A percentile compares a stretch with the other conserved stretches of the same genome.
Conservation (phyloP, 345 rosid species). For the Arabidopsis arenosa region DNA sequence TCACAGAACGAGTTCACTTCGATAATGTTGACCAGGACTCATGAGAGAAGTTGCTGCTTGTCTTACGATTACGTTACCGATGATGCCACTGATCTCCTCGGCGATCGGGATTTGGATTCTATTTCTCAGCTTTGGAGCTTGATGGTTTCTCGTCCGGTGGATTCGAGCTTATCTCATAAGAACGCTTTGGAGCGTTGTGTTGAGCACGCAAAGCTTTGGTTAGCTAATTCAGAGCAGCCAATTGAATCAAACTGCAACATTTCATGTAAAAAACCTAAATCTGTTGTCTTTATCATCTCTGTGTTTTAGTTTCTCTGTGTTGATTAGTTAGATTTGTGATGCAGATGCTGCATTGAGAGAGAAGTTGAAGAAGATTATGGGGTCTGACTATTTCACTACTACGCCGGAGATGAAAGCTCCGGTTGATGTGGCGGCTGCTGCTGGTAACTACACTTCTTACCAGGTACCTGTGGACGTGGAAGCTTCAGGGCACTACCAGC, state of each 20-base stretch:
- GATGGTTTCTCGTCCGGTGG: constrained; percentile 77
- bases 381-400: constrained; percentile 77
- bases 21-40: constrained; percentile 79
- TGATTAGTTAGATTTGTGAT: constrained; percentile 6
- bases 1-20: constrained; percentile 79
- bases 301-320: not conserved
- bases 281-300: not conserved
- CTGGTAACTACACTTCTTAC: constrained; percentile 65
- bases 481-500: constrained; percentile 51
- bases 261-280: constrained; percentile 55
- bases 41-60: constrained; percentile 91
- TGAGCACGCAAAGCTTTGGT: constrained; percentile 81
- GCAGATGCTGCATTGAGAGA: constrained; percentile 79
- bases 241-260: constrained; percentile 58
- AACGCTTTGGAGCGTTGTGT: constrained; percentile 74
- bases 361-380: constrained; percentile 83
- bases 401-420: constrained; percentile 90
- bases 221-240: constrained; percentile 65
- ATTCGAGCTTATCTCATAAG: constrained; percentile 79
- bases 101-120: constrained; percentile 81
- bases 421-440: constrained; percentile 79
- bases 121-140: constrained; percentile 67
- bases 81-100: constrained; percentile 85
- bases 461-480: constrained; percentile 55
- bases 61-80: constrained; percentile 90